Percentiles rank a stretch among this genome's conserved stretches.
Conservation (phyloP, 345 rosid species). For the Trapa bicornis region DNA sequence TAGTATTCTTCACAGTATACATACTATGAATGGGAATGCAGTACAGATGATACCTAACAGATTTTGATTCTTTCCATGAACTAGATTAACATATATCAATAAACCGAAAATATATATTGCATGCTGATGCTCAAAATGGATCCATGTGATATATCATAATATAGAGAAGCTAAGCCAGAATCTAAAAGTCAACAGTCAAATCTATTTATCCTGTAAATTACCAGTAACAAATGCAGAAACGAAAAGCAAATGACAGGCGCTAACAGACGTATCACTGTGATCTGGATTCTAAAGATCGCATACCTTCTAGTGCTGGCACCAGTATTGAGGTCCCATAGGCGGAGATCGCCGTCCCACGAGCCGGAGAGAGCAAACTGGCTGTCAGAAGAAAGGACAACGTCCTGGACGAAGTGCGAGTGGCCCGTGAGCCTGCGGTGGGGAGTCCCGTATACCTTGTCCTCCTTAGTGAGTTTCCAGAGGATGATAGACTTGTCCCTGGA, state of each 20-base stretch:
- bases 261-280: neutral
- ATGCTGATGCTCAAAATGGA: neutral
- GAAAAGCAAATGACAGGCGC: neutral
- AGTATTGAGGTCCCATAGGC: conserved; percentile 39
- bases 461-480: conserved; percentile 79
- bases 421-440: conserved; percentile 87
- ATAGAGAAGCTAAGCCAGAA: neutral
- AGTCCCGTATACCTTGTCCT: conserved; percentile 66
- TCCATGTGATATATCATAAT: neutral
- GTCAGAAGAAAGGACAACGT: conserved; percentile 94
- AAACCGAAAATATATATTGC: no score
- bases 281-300: neutral
- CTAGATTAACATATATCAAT: no score
- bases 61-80: no score
- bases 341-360: conserved; percentile 49
- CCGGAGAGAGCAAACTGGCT: conserved; percentile 49
- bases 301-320: conserved; percentile 35
- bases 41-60: no score
- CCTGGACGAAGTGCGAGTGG: conserved; percentile 87
- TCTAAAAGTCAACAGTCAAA: neutral
- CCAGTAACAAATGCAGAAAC: neutral
- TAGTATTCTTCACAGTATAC: no score
- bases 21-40: no score
- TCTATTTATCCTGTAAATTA: neutral
- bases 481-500: conserved; percentile 97